Evolutionary conservation across 495 filamentous ascomycete species (phyloP).

Genomic region (Penicillium crystallinum): DNA sequence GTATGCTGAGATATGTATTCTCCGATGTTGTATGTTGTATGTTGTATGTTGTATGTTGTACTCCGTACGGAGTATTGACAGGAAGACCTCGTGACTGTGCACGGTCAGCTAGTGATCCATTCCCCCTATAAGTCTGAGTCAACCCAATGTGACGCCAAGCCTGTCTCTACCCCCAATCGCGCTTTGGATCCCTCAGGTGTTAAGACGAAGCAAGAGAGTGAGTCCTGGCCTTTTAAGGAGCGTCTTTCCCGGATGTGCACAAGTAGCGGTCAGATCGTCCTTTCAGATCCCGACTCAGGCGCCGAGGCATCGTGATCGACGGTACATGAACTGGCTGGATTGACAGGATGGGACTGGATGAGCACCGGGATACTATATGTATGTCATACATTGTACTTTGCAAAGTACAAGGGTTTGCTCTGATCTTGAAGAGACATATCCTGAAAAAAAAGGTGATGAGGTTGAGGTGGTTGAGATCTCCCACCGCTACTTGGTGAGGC

Average conservation of each 20-base stretch:
- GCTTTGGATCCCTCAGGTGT: neutral
- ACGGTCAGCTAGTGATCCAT: neutral
- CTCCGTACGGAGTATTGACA: neutral
- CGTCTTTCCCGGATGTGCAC: too few relatives aligned
- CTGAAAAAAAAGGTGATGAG: neutral
- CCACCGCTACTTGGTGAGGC: neutral
- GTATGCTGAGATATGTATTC: neutral
- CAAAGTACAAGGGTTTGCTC: neutral
- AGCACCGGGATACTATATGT: neutral
- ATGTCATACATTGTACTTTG: slow-evolving; percentile 1
- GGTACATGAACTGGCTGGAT: neutral
- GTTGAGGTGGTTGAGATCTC: neutral
- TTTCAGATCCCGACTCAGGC: neutral
- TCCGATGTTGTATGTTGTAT: too few relatives aligned
- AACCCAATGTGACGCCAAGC: slow-evolving; percentile 1
- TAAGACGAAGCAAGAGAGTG: neutral
- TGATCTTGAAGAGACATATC: neutral
- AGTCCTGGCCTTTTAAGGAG: too few relatives aligned
- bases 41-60: too few relatives aligned
- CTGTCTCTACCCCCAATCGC: neutral
- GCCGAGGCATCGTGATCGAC: neutral
- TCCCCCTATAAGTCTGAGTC: neutral
- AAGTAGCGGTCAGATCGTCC: neutral
- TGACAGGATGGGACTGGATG: neutral
- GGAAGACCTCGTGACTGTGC: neutral